Base-by-base conservation (phyloP, 2,329 filamentous ascomycete species). In the Aureobasidium pullulans region DNA sequence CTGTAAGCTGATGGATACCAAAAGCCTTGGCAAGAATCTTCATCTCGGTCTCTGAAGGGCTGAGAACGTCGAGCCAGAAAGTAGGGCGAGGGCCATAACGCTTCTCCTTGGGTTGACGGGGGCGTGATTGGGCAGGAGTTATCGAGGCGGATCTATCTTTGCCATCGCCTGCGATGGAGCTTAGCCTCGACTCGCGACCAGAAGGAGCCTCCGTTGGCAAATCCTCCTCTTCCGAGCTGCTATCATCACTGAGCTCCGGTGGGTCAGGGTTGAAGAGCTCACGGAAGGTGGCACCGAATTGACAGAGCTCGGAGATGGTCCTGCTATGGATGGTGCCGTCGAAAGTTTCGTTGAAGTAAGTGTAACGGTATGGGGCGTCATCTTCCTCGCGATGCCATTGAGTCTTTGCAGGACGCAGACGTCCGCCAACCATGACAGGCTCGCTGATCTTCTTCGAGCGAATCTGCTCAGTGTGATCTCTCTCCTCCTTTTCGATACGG, bases 301-400 rank as follows among this genome's bases (percentile, higher is more conserved):
- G 91, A 8, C 95, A 82, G 19, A 99, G 81, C 71, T 96, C 94
- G 2, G 91, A 96, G 60, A 99, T 96, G 0, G 88, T 94, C 72
- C 96, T 90, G 62, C 91, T 94, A 73, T 99, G 94, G 62, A 99
- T 95, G 0, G 94, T 99, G 72, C 89, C 95, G 67, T 90, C 88
- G 59, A 97, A 90, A 63, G 96, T 90, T 70, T 97, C 94, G 72
- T 97, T 97, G 80, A 99, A 99, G 73, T 99, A 99, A 0, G 94
- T 97, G 72, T 96, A 99, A 29, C 94, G 84, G 71, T 95, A 97
- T 0, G 94, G 94, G 0, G 87, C 85, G 64, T 96, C 93, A 62
- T 96, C 92, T 64, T 94, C 89, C 57, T 89, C 85, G 40, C 88
- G 84, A 71, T 90, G 93, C 93, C 93, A 99, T 13, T 83, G 83